Evolutionary conservation across 805 yeast species (phyloP).

Genomic region (Wickerhamomyces chambardii): DNA sequence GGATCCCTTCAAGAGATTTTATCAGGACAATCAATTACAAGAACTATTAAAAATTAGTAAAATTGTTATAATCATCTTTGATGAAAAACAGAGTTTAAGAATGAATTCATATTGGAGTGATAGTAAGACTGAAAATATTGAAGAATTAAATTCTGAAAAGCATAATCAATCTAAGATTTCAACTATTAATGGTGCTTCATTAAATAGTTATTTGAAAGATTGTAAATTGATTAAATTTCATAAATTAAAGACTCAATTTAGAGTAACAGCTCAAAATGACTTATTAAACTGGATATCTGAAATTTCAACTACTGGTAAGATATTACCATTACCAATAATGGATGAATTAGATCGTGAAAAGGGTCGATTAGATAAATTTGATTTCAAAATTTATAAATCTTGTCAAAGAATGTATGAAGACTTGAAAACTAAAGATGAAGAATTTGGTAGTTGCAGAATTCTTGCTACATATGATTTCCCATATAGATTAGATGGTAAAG

Average conservation of each 20-base stretch:
- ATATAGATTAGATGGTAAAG: slow-evolving; percentile 33
- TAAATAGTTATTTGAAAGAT: slow-evolving; percentile 8
- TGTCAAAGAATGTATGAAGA: slow-evolving; percentile 31
- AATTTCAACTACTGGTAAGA: slow-evolving; percentile 23
- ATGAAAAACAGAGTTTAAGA: slow-evolving; percentile 34
- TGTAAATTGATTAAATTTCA: slow-evolving; percentile 4
- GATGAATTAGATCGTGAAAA: slow-evolving; percentile 6
- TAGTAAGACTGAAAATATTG: slow-evolving; percentile 2
- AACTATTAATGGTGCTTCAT: slow-evolving; percentile 24
- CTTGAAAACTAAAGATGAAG: slow-evolving; percentile 19
- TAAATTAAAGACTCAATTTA: slow-evolving; percentile 28
- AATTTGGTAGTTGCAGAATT: slow-evolving; percentile 32
- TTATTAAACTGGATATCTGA: slow-evolving; percentile 30
- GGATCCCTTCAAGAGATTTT: slow-evolving; percentile 34
- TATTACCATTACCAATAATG: slow-evolving; percentile 23
- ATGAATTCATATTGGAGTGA: slow-evolving; percentile 37
- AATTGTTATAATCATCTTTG: slow-evolving; percentile 32
- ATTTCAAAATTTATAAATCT: slow-evolving; percentile 29
- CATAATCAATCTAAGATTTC: too few relatives aligned
- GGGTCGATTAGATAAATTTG: slow-evolving; percentile 17
- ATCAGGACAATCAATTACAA: slow-evolving; percentile 32
- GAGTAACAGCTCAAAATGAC: slow-evolving; percentile 30
- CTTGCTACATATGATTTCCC: slow-evolving; percentile 38
- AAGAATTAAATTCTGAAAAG: too few relatives aligned
- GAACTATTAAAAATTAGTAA: slow-evolving; percentile 29